Base-by-base conservation (phyloP, 169 alveolate species). In the Plasmodium inui region DNA sequence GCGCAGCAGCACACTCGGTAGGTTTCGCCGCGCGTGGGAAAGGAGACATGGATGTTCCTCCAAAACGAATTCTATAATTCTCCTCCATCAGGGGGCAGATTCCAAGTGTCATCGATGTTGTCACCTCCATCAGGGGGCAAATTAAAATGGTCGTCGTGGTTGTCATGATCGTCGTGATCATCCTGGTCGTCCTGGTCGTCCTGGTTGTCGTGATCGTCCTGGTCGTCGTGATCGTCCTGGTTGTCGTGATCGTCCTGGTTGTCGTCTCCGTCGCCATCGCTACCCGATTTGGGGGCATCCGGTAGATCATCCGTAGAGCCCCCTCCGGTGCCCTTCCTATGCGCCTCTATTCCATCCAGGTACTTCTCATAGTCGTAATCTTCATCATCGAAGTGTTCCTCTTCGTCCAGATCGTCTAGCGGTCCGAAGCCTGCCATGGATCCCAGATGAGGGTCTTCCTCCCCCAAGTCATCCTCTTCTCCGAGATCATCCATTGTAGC, bases 281-380 rank as follows among this genome's bases (percentile, higher is more conserved):
- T 9, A 26, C 37, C 76, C 14, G 2, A 17, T 4, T 19, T 14
- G 74, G 32, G 26, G 10, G n/a, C n/a, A n/a, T n/a, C n/a, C n/a
- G n/a, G n/a, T n/a, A n/a, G n/a, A n/a, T 19, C 74, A 19, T 83
- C 19, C 34, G 8, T 5, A 44, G 53, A 3, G 55, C 22, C 84
- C 7, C 79, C n/a, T 28, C 76, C 46, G 26, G 10, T 12, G 12
- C 6, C 61, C 73, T 71, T 71, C 1, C 46, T n/a, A 46, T 53
- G 22, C 10, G 34, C 44, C 61, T 17, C 22, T 46, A 82, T 71
- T 19, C 44, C 70, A 4, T 82, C 53, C 30, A 80, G 10, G 32
- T 39, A 82, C 55, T 91, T 80, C 17, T 90, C 91, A 90, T 90
- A 53, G 26, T 90, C 92, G 57, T 81, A 61, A 46, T 91, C 53